Percentiles rank a stretch among this genome's conserved stretches.
These are phyloP conservation scores for Paecilomyces sp. DNA, from an alignment of 2,329 filamentous ascomycete genomes.

Conservation along the genomic window DNA sequence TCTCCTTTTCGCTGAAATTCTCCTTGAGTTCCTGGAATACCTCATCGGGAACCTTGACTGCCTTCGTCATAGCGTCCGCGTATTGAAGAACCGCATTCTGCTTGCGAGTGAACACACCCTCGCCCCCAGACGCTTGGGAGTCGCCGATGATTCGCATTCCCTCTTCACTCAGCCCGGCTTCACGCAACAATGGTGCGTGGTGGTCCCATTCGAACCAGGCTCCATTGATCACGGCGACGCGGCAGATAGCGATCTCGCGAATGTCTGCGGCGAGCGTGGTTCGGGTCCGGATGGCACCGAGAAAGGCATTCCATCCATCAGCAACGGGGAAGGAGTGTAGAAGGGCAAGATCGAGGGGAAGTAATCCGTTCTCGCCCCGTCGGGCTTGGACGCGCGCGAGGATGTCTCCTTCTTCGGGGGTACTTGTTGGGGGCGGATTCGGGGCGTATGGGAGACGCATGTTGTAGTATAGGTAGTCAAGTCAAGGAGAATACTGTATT, in stretches of 20 bases:
- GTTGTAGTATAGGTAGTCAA: constrained; percentile 5
- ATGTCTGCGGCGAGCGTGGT: constrained; percentile 46
- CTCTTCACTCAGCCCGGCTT: constrained; percentile 46
- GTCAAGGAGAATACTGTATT: background rate
- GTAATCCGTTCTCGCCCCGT: constrained; percentile 42
- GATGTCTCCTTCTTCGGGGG: constrained; percentile 43
- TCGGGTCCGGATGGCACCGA: constrained; percentile 48
- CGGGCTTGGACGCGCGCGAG: constrained; percentile 45
- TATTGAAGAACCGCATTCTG: constrained; percentile 66
- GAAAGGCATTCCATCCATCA: constrained; percentile 53
- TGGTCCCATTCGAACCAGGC: constrained; percentile 83
- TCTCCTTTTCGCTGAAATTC: constrained; percentile 60
- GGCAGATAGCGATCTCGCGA: constrained; percentile 72
- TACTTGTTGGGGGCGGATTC: constrained; percentile 42
- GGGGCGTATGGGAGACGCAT: constrained; percentile 51
- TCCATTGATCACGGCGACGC: constrained; percentile 70
- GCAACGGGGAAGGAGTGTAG: constrained; percentile 50
- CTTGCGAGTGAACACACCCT: constrained; percentile 44
- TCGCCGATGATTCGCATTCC: constrained; percentile 29
- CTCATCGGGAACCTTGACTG: constrained; percentile 60
- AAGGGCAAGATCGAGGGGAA: constrained; percentile 48
- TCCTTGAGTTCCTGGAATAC: constrained; percentile 58
- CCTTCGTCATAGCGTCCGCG: constrained; percentile 76
- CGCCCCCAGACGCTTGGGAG: constrained; percentile 18
- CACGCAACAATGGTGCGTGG: constrained; percentile 66